phyloP scores from a whole-genome alignment of 2,329 filamentous ascomycete genomes.

The Hypoxylon sp. region DNA sequence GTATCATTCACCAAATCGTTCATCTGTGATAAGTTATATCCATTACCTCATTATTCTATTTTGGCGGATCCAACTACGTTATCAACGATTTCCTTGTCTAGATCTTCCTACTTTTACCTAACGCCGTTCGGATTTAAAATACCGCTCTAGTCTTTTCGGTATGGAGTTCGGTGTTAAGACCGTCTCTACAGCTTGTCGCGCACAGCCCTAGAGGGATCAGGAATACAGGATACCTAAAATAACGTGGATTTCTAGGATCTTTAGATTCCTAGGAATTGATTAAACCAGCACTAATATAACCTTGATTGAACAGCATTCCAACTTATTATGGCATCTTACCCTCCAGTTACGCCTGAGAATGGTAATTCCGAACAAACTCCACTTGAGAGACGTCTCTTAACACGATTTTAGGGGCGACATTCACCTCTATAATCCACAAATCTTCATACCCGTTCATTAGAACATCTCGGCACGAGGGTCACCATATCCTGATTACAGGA shows the following conservation, averaged over 20 bases:
- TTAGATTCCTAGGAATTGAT: neutral
- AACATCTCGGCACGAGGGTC: conserved; percentile 32
- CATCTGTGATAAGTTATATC: neutral
- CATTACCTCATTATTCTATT: neutral
- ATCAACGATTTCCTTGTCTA: neutral
- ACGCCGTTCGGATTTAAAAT: conserved; percentile 26
- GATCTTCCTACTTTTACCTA: neutral
- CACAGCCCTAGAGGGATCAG: neutral
- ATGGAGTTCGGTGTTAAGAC: conserved; percentile 1
- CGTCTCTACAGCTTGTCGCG: neutral
- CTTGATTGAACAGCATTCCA: neutral
- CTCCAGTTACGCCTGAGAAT: conserved; percentile 27
- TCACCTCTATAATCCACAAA: conserved; percentile 38
- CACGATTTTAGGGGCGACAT: conserved; percentile 37
- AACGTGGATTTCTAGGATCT: neutral
- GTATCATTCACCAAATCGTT: neutral
- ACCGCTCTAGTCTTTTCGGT: neutral
- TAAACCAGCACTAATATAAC: neutral
- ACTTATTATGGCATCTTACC: conserved; percentile 30
- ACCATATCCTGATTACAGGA: conserved; percentile 46
- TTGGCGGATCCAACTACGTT: neutral
- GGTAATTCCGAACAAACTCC: conserved; percentile 18
- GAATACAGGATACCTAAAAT: conserved; percentile 2
- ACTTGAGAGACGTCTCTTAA: conserved; percentile 5
- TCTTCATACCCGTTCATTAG: conserved; percentile 32